Base-by-base conservation (phyloP, 139 green algal genomes). In the Ostreobium quekettii region DNA sequence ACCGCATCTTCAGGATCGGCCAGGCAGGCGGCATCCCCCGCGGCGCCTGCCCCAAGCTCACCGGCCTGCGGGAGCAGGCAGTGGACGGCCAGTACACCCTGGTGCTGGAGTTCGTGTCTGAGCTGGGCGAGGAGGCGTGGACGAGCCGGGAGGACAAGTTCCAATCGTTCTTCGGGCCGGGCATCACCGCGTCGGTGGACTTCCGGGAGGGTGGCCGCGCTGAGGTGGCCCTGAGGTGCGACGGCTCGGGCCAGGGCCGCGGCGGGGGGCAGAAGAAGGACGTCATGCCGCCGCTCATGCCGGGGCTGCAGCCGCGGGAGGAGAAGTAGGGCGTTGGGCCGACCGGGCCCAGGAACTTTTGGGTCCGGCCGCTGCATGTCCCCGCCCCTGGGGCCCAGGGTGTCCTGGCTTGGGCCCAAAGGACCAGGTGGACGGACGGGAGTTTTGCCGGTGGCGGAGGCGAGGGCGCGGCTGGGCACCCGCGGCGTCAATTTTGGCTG, bases 101-200 rank as follows among this genome's bases (percentile, higher is more conserved):
- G 48, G 82, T 92, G 47, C 77, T 97, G n/a, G 87, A 95, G 78
- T 97, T 98, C 58, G 46, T 78, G 26, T 78, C 49, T 56, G 83
- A 79, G 70, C 68, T 87, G 58, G 81, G 76, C 24, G 3, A 56
- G 5, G 67, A 72, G 31, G 53, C 61, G 57, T 82, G 76, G 76
- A 69, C 78, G 64, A 74, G 78, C n/a, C 70, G 80, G 26, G 64
- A 80, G 73, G 78, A 82, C 48, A 96, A 97, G 76, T 84, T 96
- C 60, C 72, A 92, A 76, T 79, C 62, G 5, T 98, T 98, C 77
- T 98, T 98, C 59, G 92, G 92, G 2, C 92, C 92, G 38, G 90
- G 89, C 53, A 85, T 97, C 32, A 64, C 71, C 2, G 88, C 81
- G 0, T 68, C 70, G 22, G 31, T 89, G 28, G 56, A 58, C 4